phyloP scores from a whole-genome alignment of 352 stramenopile genomes.

The Pythium dissotocum region DNA sequence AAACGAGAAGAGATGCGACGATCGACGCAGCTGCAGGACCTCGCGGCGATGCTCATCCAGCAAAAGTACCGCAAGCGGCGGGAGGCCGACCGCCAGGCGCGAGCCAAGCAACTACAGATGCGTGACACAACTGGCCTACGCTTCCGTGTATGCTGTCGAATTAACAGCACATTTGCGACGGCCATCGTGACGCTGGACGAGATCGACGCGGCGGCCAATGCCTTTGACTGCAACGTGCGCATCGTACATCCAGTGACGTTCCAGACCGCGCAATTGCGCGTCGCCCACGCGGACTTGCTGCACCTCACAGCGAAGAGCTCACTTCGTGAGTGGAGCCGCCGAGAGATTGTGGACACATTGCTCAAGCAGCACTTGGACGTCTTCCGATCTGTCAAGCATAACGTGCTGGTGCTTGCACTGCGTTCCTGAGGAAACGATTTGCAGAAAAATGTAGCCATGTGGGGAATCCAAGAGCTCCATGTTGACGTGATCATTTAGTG shows the following conservation, averaged over 20 bases:
- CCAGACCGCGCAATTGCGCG: constrained; percentile 23
- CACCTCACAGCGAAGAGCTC: neutral
- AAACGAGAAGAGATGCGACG: constrained; percentile 19
- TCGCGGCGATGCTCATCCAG: constrained; percentile 38
- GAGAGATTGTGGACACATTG: constrained; percentile 25
- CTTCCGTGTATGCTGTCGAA: constrained; percentile 29
- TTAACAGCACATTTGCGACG: constrained; percentile 35
- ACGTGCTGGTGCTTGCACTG: constrained; percentile 33
- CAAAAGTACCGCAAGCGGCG: constrained; percentile 18
- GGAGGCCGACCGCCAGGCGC: constrained; percentile 10
- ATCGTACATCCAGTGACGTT: constrained; percentile 28
- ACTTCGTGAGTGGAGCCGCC: constrained; percentile 9
- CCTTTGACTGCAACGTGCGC: constrained; percentile 28
- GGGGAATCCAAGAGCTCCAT: neutral
- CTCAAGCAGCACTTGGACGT: constrained; percentile 35
- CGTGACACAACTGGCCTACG: constrained; percentile 19
- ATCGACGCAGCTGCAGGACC: constrained; percentile 22
- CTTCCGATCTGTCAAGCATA: constrained; percentile 35
- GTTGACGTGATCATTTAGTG: constrained; percentile 22
- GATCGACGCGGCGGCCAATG: constrained; percentile 27
- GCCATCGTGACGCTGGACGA: constrained; percentile 29
- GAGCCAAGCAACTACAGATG: neutral
- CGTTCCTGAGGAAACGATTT: neutral
- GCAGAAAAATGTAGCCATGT: constrained; percentile 28
- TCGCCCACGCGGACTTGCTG: constrained; percentile 24